Evolutionary conservation across 2,329 filamentous ascomycete genomes (phyloP).

Genomic region (Colletotrichum gloeosporioides): DNA sequence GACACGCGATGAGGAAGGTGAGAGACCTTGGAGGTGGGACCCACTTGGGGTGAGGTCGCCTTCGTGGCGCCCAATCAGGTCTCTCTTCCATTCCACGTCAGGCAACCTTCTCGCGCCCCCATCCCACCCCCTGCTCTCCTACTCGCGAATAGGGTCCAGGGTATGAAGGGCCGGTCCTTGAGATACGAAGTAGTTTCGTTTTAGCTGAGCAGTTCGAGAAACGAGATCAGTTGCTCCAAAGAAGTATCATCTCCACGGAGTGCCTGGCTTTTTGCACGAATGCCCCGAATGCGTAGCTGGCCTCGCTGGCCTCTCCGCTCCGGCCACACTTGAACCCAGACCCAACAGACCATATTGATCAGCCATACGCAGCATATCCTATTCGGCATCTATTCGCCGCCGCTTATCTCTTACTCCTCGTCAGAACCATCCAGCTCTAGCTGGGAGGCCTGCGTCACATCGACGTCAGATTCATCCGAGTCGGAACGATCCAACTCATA

Average conservation of each 20-base stretch:
- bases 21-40: neutral
- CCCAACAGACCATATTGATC: too few species aligned
- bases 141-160: neutral
- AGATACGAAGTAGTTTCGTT: neutral
- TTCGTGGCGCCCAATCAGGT: neutral
- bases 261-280: neutral
- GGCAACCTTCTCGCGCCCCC: neutral
- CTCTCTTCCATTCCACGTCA: neutral
- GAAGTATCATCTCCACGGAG: neutral
- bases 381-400: too few species aligned
- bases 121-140: neutral
- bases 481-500: too few species aligned
- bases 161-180: neutral
- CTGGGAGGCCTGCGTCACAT: too few species aligned
- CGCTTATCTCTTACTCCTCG: too few species aligned
- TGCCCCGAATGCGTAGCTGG: neutral
- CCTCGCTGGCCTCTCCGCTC: neutral
- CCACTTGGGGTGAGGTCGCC: neutral
- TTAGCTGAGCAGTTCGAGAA: neutral
- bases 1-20: neutral
- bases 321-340: too few species aligned
- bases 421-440: too few species aligned
- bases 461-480: too few species aligned
- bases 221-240: neutral
- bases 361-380: too few species aligned